Conservation (phyloP, 2,329 filamentous ascomycete species). For the Ophiostoma montium region DNA sequence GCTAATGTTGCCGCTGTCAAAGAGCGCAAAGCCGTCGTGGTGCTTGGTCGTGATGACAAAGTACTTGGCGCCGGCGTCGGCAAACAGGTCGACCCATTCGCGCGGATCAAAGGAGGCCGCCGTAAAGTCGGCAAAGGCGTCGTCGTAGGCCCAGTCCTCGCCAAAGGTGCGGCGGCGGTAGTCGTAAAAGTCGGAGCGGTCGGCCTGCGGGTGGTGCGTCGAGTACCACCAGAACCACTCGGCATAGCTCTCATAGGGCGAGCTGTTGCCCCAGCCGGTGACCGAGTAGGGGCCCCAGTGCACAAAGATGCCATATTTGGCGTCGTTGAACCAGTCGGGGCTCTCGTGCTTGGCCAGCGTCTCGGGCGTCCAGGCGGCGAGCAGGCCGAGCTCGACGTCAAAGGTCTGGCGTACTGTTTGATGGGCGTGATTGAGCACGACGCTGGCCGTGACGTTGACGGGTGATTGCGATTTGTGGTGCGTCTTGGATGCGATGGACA, state of each 20-base stretch:
- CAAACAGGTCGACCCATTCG: constrained; percentile 24
- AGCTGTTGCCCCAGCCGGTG: constrained; percentile 37
- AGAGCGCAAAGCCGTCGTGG: constrained; percentile 33
- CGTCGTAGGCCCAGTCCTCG: constrained; percentile 14
- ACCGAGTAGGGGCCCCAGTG: constrained; percentile 45
- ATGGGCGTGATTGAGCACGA: background rate
- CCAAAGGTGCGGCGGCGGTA: constrained; percentile 13
- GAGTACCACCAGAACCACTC: constrained; percentile 35
- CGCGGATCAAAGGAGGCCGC: constrained; percentile 10
- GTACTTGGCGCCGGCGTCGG: constrained; percentile 26
- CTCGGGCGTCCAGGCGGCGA: constrained; percentile 9
- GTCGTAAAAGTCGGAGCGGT: constrained; percentile 11
- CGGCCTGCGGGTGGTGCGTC: constrained; percentile 17
- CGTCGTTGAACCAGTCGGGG: constrained; percentile 39
- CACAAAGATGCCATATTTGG: constrained; percentile 46
- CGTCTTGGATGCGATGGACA: constrained; percentile 4
- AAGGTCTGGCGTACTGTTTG: background rate
- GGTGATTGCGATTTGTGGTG: constrained; percentile 15
- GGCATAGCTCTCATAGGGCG: constrained; percentile 26
- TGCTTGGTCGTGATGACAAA: constrained; percentile 34
- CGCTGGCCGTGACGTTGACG: background rate
- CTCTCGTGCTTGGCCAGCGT: constrained; percentile 26
- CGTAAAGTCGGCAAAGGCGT: constrained; percentile 22
- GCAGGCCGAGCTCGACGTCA: constrained; percentile 7
- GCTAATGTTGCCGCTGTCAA: constrained; percentile 23